A percentile compares a stretch with the other conserved stretches of the same genome.
These are phyloP conservation scores for Debaryomycetaceae sp. DNA, from an alignment of 1,139 yeast species.

Conservation along the genomic window DNA sequence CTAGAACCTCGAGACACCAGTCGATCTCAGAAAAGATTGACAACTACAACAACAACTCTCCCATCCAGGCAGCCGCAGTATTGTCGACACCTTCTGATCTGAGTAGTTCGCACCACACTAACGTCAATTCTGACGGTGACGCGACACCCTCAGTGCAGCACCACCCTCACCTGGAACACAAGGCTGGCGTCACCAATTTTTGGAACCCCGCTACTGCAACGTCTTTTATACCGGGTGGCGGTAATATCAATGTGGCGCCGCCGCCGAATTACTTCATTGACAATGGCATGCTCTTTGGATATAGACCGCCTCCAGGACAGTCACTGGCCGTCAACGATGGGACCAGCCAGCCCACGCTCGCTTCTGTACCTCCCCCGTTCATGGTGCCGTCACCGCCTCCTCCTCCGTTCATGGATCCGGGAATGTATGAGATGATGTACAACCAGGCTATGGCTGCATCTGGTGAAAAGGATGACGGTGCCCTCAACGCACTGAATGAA, in stretches of 20 bases:
- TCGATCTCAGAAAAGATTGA: conserved; percentile 65
- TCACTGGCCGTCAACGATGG: conserved; percentile 3
- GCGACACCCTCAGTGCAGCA: conserved; percentile 18
- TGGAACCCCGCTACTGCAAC: conserved; percentile 68
- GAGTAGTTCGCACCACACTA: not conserved
- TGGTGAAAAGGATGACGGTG: too few species aligned
- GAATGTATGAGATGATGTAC: conserved; percentile 28
- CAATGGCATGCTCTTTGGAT: conserved; percentile 10
- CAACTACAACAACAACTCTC: conserved; percentile 49
- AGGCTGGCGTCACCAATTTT: conserved; percentile 25
- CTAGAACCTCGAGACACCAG: conserved; percentile 46
- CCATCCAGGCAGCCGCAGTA: conserved; percentile 43
- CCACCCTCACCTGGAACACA: conserved; percentile 14
- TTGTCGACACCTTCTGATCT: conserved; percentile 30
- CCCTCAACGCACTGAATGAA: too few species aligned
- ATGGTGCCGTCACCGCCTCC: conserved; percentile 37
- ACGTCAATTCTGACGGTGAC: conserved; percentile 6
- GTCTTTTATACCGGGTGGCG: conserved; percentile 46
- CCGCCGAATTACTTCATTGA: conserved; percentile 28
- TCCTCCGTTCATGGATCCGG: conserved; percentile 37
- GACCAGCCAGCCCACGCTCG: conserved; percentile 8
- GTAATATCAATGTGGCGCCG: too few species aligned
- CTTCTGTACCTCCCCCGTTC: conserved; percentile 23
- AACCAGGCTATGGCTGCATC: conserved; percentile 11
- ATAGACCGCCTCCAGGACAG: conserved; percentile 1